Evolutionary conservation across 78 protist genomes (phyloP), one percentile per base, ranked within the genome.

Genomic region (Dictyostelium brefeldianum): DNA sequence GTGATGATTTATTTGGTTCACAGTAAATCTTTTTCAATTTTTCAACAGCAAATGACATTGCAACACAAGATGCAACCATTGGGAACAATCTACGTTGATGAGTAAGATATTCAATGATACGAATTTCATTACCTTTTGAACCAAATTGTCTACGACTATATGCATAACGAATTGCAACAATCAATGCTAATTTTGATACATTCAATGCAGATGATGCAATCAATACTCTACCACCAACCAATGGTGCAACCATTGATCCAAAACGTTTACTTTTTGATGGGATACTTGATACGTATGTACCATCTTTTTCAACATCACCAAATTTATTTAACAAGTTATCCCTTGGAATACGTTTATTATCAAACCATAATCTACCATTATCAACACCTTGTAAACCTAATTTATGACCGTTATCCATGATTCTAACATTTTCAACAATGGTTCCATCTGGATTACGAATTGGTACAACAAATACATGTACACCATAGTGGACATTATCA

Each of bases 381-480:
- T 93, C 96, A 5, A 96, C 97, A 64, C 97, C 96, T 87, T 87
- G 93, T 27, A 87, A 36, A 50, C 93, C 93, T 6, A 87, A 56
- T 36, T 87, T 87, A n/a, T 87, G 83, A 65, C 93, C 93, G 64
- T 87, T 87, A 20, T 87, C 93, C 93, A 87, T 87, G 51, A 87
- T 87, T 77, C 93, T 74, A 27, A 87, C 93, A 64, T 87, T 82
- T 43, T 65, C 70, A 10, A 56, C 78, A 0, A 9, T 77, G 3
- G 74, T 48, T 15, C 87, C 89, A 31, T 90, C 95, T 20, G 89
- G 71, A 36, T 74, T 71, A 36, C 97, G 64, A 70, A 96, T 71
- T 9, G 96, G 97, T 22, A 96, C 97, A 11, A 96, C 47, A 59
- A 96, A 96, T 78, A 81, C 80, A 36, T 96, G 96, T 31, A 96